Evolutionary conservation across 495 filamentous ascomycete genomes (phyloP).

Genomic region (Penicillium silybi): DNA sequence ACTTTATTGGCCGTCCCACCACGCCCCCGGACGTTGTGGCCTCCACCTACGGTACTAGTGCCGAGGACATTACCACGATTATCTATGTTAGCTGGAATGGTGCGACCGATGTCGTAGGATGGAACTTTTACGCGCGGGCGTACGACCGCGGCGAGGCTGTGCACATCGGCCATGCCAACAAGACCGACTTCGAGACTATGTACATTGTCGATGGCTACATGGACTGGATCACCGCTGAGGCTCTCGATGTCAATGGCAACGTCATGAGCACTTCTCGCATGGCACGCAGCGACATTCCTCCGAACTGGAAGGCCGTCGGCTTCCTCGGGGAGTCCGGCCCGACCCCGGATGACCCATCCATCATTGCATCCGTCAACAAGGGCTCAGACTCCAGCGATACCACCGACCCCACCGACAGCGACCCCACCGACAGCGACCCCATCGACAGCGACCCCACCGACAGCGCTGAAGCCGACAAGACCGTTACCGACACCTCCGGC

Average conservation of each 20-base stretch:
- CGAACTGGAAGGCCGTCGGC: conserved; percentile 34
- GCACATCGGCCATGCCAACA: conserved; percentile 32
- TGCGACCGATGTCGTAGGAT: conserved; percentile 41
- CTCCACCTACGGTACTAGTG: conserved; percentile 34
- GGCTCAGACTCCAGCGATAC: conserved; percentile 10
- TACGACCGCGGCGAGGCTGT: conserved; percentile 23
- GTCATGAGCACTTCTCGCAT: conserved; percentile 29
- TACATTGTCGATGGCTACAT: conserved; percentile 41
- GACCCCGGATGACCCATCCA: conserved; percentile 29
- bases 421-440: conserved; percentile 4
- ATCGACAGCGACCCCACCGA: too few species aligned
- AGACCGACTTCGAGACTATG: conserved; percentile 43
- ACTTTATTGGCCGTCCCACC: conserved; percentile 34
- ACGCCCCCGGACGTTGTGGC: conserved; percentile 33
- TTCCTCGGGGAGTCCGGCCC: conserved; percentile 26
- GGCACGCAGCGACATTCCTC: conserved; percentile 24
- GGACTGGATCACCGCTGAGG: conserved; percentile 37
- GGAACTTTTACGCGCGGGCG: conserved; percentile 37
- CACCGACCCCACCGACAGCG: conserved; percentile 6
- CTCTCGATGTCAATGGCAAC: conserved; percentile 30
- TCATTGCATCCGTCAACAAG: conserved; percentile 21
- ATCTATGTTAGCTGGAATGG: conserved; percentile 49
- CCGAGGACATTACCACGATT: conserved; percentile 31
- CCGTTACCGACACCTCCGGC: not conserved
- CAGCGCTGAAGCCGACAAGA: not conserved